These are phyloP conservation scores for Prunus persica DNA, from an alignment of 306 rosid species.

Conservation along the genomic window Prunus_persica_NCBIv2 NC_034011.1:4002501-4003000, in stretches of 20 bases:
- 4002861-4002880: constrained; percentile 4
- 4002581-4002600: not conserved
- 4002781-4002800: not conserved
- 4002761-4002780: not conserved
- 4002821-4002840: not conserved
- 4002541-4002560: constrained; percentile 9
- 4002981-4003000: constrained; percentile 19
- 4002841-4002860: not conserved
- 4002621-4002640: not conserved
- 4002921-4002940: constrained; percentile 19
- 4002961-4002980: constrained; percentile 23
- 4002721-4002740: constrained; percentile 7
- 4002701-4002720: constrained; percentile 4
- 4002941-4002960: constrained; percentile 8
- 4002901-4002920: constrained; percentile 2
- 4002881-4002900: not conserved
- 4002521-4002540: constrained; percentile 12
- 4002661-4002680: not conserved
- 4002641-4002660: not conserved
- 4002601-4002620: not conserved
- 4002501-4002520: constrained; percentile 64
- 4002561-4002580: not conserved
- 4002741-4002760: not conserved
- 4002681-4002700: not conserved
- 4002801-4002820: not conserved